Evolutionary conservation across 1,139 yeast species (phyloP).

Genomic region (Kurtzmaniella quercitrusa): DNA sequence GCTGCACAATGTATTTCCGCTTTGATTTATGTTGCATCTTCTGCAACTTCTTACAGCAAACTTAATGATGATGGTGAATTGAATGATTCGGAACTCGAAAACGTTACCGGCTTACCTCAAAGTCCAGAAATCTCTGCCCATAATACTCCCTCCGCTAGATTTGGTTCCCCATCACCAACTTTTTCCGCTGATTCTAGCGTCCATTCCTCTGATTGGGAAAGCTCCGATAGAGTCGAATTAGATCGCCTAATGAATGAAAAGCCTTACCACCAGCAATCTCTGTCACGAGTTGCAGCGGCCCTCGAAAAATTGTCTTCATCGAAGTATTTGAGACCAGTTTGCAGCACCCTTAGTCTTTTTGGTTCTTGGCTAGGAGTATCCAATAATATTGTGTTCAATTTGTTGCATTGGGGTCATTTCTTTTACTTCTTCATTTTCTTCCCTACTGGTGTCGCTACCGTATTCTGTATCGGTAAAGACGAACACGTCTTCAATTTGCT

Average conservation of each 20-base stretch:
- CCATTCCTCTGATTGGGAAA: slow-evolving; percentile 7
- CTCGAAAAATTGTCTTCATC: slow-evolving; percentile 24
- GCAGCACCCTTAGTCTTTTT: slow-evolving; percentile 30
- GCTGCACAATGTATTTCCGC: slow-evolving; percentile 55
- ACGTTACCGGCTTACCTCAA: background rate
- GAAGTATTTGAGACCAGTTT: slow-evolving; percentile 23
- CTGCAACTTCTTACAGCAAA: background rate
- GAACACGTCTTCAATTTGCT: slow-evolving; percentile 68
- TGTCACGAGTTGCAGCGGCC: slow-evolving; percentile 10
- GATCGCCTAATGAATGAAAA: slow-evolving; percentile 7
- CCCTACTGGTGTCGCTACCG: slow-evolving; percentile 75
- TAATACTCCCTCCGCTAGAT: slow-evolving; percentile 3
- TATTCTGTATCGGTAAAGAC: slow-evolving; percentile 66
- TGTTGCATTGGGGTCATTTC: slow-evolving; percentile 65
- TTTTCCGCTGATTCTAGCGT: background rate
- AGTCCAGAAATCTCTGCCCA: background rate
- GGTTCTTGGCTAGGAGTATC: slow-evolving; percentile 9
- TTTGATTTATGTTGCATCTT: slow-evolving; percentile 17
- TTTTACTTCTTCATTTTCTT: slow-evolving; percentile 56
- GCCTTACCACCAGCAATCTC: background rate
- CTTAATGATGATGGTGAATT: slow-evolving; percentile 4
- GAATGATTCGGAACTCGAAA: slow-evolving; percentile 4
- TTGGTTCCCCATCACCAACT: slow-evolving; percentile 4
- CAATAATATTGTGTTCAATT: slow-evolving; percentile 37
- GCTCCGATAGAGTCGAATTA: slow-evolving; percentile 6